Conservation (phyloP, 23 red algal species). For the Gracilaria vermiculophylla region DNA sequence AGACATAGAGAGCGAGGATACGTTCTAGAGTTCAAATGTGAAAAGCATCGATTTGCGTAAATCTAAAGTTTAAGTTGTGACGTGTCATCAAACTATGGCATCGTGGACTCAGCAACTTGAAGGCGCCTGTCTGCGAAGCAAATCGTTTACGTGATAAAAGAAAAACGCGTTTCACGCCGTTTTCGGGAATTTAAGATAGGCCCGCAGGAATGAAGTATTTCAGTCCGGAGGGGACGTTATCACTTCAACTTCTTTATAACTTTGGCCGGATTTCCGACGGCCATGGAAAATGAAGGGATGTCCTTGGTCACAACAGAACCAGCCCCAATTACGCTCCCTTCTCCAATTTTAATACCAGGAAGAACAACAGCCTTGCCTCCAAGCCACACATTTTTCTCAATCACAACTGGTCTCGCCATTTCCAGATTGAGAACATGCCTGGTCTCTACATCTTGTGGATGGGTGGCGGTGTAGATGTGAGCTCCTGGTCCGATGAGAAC, state of each 20-base stretch:
- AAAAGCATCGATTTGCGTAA: neutral
- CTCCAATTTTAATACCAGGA: constrained; percentile 44
- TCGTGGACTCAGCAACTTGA: too few species aligned
- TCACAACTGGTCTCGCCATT: constrained; percentile 30
- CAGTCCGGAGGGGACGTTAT: neutral
- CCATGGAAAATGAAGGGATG: constrained; percentile 29
- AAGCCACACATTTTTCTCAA: constrained; percentile 67
- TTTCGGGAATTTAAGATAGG: too few species aligned
- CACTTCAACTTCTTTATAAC: constrained; percentile 19
- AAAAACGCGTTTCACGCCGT: too few species aligned
- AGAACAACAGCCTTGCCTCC: constrained; percentile 47
- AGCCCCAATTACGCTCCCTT: constrained; percentile 57
- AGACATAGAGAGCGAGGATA: neutral
- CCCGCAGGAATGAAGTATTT: too few species aligned
- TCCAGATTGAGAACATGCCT: neutral
- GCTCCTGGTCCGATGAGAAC: constrained; percentile 53
- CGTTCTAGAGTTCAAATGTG: neutral
- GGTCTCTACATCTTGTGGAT: constrained; percentile 43
- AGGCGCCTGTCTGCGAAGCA: too few species aligned
- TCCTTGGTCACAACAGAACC: constrained; percentile 73
- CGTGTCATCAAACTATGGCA: too few species aligned
- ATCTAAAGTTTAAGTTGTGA: too few species aligned
- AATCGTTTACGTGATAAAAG: too few species aligned
- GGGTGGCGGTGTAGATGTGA: constrained; percentile 62
- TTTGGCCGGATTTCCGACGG: constrained; percentile 56